Percentiles rank a stretch among this genome's conserved stretches.
phyloP scores from a whole-genome alignment of 2,329 filamentous ascomycete species.

The Penicillium sp. region DNA sequence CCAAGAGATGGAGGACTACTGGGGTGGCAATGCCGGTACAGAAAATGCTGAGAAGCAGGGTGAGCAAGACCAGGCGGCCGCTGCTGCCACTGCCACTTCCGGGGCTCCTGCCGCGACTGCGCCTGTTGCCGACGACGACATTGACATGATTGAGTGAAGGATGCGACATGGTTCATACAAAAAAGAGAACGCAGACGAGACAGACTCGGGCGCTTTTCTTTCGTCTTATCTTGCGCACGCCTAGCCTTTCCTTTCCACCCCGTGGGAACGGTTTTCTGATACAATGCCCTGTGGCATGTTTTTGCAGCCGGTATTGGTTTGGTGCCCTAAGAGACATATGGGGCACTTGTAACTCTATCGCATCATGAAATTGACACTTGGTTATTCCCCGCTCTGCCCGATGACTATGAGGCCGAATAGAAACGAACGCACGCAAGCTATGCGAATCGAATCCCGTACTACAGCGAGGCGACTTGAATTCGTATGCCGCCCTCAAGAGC shows the following conservation, averaged over 20 bases:
- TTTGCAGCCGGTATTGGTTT: too few species aligned
- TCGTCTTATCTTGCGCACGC: conserved; percentile 1
- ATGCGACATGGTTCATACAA: not conserved
- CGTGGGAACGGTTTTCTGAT: too few species aligned
- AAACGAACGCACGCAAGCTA: too few species aligned
- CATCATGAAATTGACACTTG: conserved; percentile 19
- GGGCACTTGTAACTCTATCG: conserved; percentile 18
- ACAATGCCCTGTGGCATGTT: not conserved
- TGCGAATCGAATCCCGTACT: conserved; percentile 5
- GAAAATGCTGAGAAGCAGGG: conserved; percentile 37
- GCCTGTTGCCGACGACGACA: conserved; percentile 51
- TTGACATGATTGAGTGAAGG: conserved; percentile 67
- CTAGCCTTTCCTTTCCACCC: too few species aligned
- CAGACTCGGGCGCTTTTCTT: not conserved
- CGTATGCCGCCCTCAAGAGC: too few species aligned
- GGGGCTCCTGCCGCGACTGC: conserved; percentile 24
- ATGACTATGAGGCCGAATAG: too few species aligned
- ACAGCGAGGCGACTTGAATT: too few species aligned
- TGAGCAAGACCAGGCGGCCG: conserved; percentile 22
- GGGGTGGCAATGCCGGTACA: conserved; percentile 51
- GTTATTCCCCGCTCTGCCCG: not conserved
- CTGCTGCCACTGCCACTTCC: conserved; percentile 34
- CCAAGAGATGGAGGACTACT: conserved; percentile 97
- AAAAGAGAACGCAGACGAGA: too few species aligned
- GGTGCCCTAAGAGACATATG: not conserved